Evolutionary conservation across 2,329 filamentous ascomycete genomes (phyloP), one percentile per base, ranked within the genome.

Genomic region (Monosporascus sp.): DNA sequence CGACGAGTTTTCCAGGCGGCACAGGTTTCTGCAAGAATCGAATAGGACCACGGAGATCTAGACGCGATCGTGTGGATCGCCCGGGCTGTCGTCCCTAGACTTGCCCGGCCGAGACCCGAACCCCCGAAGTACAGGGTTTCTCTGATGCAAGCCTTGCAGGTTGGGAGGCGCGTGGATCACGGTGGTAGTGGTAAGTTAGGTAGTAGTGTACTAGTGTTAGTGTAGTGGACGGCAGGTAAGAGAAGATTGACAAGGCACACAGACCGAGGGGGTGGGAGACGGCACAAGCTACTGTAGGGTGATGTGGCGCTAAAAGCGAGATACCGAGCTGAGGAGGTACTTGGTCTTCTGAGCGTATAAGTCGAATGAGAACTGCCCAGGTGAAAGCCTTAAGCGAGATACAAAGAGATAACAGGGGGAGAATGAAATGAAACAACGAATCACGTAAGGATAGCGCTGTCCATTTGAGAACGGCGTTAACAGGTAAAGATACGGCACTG

Each of bases 1-100:
- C 49, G 56, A 60, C 60, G 56, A 58, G 65, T 61, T 58, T 62
- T 65, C 65, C 63, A 65, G 63, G 66, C 63, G 65, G 64, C 64
- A 66, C 67, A 63, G 65, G 64, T 65, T 69, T 68, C 65, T 68
- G 64, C 56, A 64, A 60, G 60, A 60, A 59, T 60, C 60, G 58
- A 52, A 59, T 53, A 50, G 52, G 53, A 51, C 48, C 51, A 62
- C 65, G 63, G 66, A 69, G 65, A 67, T 66, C 60, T 59, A 64
- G 65, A 52, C 64, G 57, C 57, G 59, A 55, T 60, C 63, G 60
- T 62, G 65, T 66, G 63, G 65, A 62, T 64, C 65, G 63, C 60
- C 68, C 66, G 61, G 59, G 59, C 61, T 62, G 58, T 61, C 64
- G 62, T 58, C 59, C 58, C 58, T 59, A 58, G 52, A 54, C 50